Percentiles rank a stretch among this genome's conserved stretches.
These are phyloP conservation scores for Fusarium devonianum DNA, from an alignment of 2,329 filamentous ascomycete genomes.

Conservation along the genomic window DNA sequence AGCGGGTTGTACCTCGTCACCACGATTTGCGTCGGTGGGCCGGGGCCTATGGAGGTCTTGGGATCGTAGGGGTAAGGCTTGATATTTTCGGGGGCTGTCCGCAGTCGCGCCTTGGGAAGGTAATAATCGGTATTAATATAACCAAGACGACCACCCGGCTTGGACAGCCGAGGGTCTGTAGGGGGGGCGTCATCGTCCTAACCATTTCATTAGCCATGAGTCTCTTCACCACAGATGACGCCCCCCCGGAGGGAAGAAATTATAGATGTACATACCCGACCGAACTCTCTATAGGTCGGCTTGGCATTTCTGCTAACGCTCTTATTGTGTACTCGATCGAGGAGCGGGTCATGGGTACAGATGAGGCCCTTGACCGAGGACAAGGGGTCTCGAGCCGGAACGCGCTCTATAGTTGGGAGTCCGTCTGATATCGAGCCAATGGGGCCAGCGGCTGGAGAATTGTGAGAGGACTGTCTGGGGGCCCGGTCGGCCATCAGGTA, in stretches of 20 bases:
- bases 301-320: slow-evolving; percentile 64
- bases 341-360: slow-evolving; percentile 67
- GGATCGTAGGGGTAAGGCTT: slow-evolving; percentile 83
- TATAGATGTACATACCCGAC: slow-evolving; percentile 67
- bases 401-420: slow-evolving; percentile 49
- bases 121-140: slow-evolving; percentile 76
- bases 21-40: slow-evolving; percentile 88
- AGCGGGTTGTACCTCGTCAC: slow-evolving; percentile 97
- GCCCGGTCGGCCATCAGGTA: slow-evolving; percentile 54
- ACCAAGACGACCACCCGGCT: slow-evolving; percentile 66
- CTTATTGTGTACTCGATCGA: slow-evolving; percentile 59
- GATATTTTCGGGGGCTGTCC: slow-evolving; percentile 77
- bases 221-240: slow-evolving; percentile 64
- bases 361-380: slow-evolving; percentile 63
- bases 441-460: slow-evolving; percentile 40
- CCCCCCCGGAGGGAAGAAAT: slow-evolving; percentile 57
- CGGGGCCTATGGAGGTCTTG: slow-evolving; percentile 84
- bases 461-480: slow-evolving; percentile 39
- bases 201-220: slow-evolving; percentile 66
- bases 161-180: slow-evolving; percentile 81
- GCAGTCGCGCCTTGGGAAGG: slow-evolving; percentile 74
- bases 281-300: slow-evolving; percentile 69
- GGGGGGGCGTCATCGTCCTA: slow-evolving; percentile 82
- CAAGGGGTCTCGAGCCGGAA: slow-evolving; percentile 64
- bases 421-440: slow-evolving; percentile 48